phyloP scores from a whole-genome alignment of 2,329 filamentous ascomycete species.

The Botrytis fabae region DNA sequence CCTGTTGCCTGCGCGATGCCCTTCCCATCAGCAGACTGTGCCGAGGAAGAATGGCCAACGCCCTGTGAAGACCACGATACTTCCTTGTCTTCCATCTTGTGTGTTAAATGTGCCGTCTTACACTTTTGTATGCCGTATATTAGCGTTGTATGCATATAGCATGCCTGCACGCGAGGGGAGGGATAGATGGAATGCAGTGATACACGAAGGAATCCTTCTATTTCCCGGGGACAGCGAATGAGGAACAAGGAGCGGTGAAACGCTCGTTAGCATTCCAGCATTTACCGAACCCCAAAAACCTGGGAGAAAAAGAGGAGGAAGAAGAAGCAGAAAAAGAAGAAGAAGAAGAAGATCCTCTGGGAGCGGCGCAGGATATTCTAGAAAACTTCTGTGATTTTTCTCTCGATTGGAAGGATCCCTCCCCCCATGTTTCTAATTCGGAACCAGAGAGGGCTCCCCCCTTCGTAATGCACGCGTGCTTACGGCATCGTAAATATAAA shows the following conservation, averaged over 20 bases:
- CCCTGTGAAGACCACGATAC: background rate
- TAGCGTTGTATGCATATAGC: background rate
- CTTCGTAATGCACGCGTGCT: slow-evolving; percentile 6
- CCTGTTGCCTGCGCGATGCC: slow-evolving; percentile 2
- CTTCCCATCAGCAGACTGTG: slow-evolving; percentile 18
- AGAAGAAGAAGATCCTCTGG: background rate
- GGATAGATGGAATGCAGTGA: background rate
- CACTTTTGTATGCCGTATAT: slow-evolving; percentile 21
- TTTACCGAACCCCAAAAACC: background rate
- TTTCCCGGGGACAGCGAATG: slow-evolving; percentile 3
- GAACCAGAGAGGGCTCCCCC: slow-evolving; percentile 8
- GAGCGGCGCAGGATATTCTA: slow-evolving; percentile 19
- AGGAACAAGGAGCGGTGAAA: slow-evolving; percentile 11
- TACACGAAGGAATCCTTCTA: slow-evolving; percentile 18
- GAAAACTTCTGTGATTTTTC: background rate
- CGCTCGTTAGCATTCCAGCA: slow-evolving; percentile 3
- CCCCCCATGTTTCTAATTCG: slow-evolving; percentile 18
- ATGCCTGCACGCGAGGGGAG: slow-evolving; percentile 9
- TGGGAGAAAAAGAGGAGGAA: background rate
- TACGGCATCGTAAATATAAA: slow-evolving; percentile 13
- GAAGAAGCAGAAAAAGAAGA: background rate
- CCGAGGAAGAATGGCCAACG: background rate
- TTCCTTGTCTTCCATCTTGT: background rate
- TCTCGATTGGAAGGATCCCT: background rate
- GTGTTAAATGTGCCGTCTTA: slow-evolving; percentile 21